A percentile compares a stretch with the other conserved stretches of the same genome.
These are phyloP conservation scores for Fusarium sublunatum DNA, from an alignment of 2,329 filamentous ascomycete species.

Conservation along the genomic window DNA sequence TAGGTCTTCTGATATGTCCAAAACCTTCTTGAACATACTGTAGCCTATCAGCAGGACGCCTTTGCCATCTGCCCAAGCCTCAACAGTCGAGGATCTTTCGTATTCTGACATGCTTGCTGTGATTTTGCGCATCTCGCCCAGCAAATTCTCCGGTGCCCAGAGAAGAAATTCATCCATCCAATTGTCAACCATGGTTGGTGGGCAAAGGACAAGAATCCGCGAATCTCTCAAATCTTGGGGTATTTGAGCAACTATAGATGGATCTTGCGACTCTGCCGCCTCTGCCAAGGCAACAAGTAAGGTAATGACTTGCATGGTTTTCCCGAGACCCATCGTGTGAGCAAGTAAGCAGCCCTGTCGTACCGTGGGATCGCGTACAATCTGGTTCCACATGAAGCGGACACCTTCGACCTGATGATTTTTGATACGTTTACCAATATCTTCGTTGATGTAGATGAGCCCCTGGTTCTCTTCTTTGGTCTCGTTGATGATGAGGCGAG, in stretches of 20 bases:
- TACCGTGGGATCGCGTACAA: slow-evolving; percentile 69
- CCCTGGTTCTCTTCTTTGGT: slow-evolving; percentile 69
- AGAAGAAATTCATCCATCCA: slow-evolving; percentile 81
- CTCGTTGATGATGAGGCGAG: slow-evolving; percentile 73
- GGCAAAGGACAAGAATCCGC: slow-evolving; percentile 79
- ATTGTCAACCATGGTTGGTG: slow-evolving; percentile 79
- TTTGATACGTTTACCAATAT: slow-evolving; percentile 76
- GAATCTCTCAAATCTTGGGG: slow-evolving; percentile 71
- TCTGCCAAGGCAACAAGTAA: slow-evolving; percentile 80
- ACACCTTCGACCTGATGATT: slow-evolving; percentile 84
- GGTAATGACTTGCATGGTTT: slow-evolving; percentile 91
- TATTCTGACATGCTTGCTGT: slow-evolving; percentile 52
- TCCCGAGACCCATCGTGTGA: slow-evolving; percentile 92
- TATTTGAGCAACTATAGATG: slow-evolving; percentile 71
- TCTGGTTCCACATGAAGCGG: slow-evolving; percentile 88
- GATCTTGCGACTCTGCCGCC: slow-evolving; percentile 69
- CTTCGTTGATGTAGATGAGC: slow-evolving; percentile 71
- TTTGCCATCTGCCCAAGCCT: slow-evolving; percentile 70
- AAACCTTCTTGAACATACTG: slow-evolving; percentile 66
- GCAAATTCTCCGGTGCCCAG: slow-evolving; percentile 70
- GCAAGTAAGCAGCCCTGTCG: slow-evolving; percentile 83
- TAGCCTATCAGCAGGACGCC: slow-evolving; percentile 85
- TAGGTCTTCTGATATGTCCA: slow-evolving; percentile 48
- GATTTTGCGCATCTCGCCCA: slow-evolving; percentile 70
- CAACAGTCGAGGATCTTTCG: slow-evolving; percentile 60